phyloP scores from a whole-genome alignment of 768 basidiomycete species.

The Lentinula detonsa region DNA sequence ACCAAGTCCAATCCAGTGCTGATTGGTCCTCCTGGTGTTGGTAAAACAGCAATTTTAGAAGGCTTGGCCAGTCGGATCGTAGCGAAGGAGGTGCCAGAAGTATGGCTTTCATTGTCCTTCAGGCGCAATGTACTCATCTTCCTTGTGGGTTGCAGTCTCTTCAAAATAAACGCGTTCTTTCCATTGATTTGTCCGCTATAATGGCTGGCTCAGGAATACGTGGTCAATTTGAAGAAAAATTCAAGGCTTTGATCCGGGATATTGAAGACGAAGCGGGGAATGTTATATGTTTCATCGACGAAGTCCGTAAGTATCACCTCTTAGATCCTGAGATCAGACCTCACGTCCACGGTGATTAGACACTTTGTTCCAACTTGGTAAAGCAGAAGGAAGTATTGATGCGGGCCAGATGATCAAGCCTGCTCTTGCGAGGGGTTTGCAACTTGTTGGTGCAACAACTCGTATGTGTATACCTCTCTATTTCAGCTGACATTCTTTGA shows the following conservation, averaged over 20 bases:
- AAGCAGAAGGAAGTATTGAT: conserved; percentile 88
- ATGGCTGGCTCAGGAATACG: conserved; percentile 89
- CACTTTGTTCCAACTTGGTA: conserved; percentile 81
- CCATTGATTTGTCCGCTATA: conserved; percentile 77
- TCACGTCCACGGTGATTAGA: conserved; percentile 29
- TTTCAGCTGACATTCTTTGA: neutral
- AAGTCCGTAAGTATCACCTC: conserved; percentile 64
- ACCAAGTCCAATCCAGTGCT: conserved; percentile 93
- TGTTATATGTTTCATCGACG: conserved; percentile 91
- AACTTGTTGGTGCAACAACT: conserved; percentile 88
- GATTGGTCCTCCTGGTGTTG: conserved; percentile 49
- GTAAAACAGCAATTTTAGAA: conserved; percentile 90
- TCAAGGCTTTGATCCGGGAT: conserved; percentile 84
- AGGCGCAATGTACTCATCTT: neutral
- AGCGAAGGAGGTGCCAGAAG: conserved; percentile 87
- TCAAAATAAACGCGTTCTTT: conserved; percentile 81
- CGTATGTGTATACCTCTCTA: conserved; percentile 38
- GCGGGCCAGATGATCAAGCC: conserved; percentile 94
- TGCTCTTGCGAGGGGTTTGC: conserved; percentile 79
- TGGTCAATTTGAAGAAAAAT: conserved; percentile 91
- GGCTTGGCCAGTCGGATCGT: conserved; percentile 86
- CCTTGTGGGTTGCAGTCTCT: conserved; percentile 50
- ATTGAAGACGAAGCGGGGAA: conserved; percentile 83
- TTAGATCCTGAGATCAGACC: too few species aligned
- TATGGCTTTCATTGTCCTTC: conserved; percentile 21